Base-by-base conservation (phyloP, 1,284 basidiomycete species). In the Schizophyllum commune region DNA sequence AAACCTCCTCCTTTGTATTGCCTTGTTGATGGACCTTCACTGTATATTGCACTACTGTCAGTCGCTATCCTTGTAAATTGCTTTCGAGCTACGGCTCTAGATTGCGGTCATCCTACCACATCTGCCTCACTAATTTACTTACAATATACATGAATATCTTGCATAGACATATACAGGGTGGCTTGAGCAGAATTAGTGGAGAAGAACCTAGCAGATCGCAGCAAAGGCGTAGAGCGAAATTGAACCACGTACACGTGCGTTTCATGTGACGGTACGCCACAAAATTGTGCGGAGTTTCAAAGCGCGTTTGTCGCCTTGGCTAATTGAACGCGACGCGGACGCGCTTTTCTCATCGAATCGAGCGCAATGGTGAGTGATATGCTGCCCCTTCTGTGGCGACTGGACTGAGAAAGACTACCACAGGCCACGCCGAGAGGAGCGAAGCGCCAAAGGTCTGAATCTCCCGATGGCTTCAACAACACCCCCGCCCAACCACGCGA, bases 361-460 rank as follows among this genome's bases (percentile, higher is more conserved):
- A 9, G 3, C 39, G 8, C 39, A 17, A 47, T 47, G 39, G 39
- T 47, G 39, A 11, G 39, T 2, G 39, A 2, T 17, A 47, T 47
- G 39, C 9, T 47, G 39, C 17, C 39, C 9, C 17, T 11, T 47
- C 39, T 47, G 39, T 47, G 17, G 39, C 27, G 39, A 2, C 2
- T 47, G 39, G 3, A 9, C 55, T 33, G 20, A 59, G 20, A 19
- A 15, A n/a, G 58, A 32, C 55, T 60, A 32, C 64, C 60, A 39
- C 64, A 39, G 27, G 58, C 6, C 0, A 53, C 65, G 74, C 74
- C 78, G 6, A 74, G 78, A 67, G 73, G 82, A 56, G 75, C 75
- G 22, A 91, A 91, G 74, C 85, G 88, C 58, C 80, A 81, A 61
- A 79, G 88, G 65, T 86, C 86, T 27, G 75, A 76, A 4, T 85